Percentiles rank a stretch among this genome's conserved stretches.
Evolutionary conservation across 73 alveolate species (phyloP).

Genomic region (Tetrahymena malaccensis): DNA sequence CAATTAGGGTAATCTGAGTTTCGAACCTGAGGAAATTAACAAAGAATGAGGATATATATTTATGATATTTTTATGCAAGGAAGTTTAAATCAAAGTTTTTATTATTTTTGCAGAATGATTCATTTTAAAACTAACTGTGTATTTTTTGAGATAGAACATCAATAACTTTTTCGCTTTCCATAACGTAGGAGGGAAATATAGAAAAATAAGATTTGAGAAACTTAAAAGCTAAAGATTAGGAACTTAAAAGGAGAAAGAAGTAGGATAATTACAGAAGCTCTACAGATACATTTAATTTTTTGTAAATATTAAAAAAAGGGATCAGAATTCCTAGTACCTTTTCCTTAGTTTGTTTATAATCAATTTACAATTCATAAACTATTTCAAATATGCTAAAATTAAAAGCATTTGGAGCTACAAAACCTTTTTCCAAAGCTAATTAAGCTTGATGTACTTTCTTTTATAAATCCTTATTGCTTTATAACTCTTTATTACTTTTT

Average conservation of each 20-base stretch:
- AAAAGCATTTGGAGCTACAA: not conserved
- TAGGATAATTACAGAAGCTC: not conserved
- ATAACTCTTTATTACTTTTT: not conserved
- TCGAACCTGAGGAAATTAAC: not conserved
- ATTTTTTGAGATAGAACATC: not conserved
- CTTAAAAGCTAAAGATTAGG: not conserved
- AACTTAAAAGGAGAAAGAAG: not conserved
- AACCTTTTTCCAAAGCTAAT: not conserved
- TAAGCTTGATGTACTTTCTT: not conserved
- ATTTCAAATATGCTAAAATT: not conserved
- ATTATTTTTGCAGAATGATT: not conserved
- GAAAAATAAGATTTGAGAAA: not conserved
- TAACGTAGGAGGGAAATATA: not conserved
- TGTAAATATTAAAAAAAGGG: not conserved
- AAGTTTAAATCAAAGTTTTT: not conserved
- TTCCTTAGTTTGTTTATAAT: not conserved
- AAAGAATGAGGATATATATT: not conserved
- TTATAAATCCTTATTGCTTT: not conserved
- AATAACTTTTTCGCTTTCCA: not conserved
- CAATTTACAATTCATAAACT: not conserved
- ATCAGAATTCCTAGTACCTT: not conserved
- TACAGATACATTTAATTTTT: not conserved
- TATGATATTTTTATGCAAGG: not conserved
- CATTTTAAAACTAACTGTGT: not conserved
- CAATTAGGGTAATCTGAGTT: not conserved